A percentile compares a stretch with the other conserved stretches of the same genome.
phyloP scores from a whole-genome alignment of 2,329 filamentous ascomycete genomes.

The Diaporthe vaccinii region DNA sequence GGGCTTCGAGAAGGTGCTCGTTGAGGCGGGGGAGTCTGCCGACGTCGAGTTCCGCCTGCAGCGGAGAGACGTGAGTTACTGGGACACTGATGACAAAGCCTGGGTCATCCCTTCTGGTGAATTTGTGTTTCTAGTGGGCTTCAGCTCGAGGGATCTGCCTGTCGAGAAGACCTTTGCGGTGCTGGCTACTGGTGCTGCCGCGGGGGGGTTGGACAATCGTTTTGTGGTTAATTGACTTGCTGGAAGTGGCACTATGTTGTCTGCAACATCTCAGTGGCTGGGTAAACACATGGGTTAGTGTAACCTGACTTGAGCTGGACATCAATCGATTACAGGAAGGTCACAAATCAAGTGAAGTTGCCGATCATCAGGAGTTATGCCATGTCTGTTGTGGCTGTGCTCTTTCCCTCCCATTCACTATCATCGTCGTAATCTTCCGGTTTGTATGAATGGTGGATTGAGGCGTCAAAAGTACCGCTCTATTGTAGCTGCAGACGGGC shows the following conservation, averaged over 20 bases:
- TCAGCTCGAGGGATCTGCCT: slow-evolving; percentile 22
- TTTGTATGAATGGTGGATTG: too few relatives aligned
- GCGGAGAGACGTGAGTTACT: slow-evolving; percentile 22
- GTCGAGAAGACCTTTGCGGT: neutral
- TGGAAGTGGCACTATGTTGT: too few relatives aligned
- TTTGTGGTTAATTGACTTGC: neutral
- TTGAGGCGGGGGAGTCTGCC: slow-evolving; percentile 8
- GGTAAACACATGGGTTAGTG: neutral
- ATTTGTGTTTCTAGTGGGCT: neutral
- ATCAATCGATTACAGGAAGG: too few relatives aligned
- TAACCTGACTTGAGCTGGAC: too few relatives aligned
- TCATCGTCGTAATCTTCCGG: too few relatives aligned
- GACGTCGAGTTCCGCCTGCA: neutral
- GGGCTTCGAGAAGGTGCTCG: slow-evolving; percentile 19
- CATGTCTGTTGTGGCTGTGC: too few relatives aligned
- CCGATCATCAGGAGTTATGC: too few relatives aligned
- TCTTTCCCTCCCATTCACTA: too few relatives aligned
- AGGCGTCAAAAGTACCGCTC: too few relatives aligned
- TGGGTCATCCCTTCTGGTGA: slow-evolving; percentile 9
- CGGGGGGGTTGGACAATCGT: neutral
- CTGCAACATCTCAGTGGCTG: neutral
- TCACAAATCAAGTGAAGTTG: too few relatives aligned
- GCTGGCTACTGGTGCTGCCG: neutral
- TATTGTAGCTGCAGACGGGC: too few relatives aligned
- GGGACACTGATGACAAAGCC: neutral